Evolutionary conservation across 768 basidiomycete genomes (phyloP), one percentile per base, ranked within the genome.

Genomic region (Tylopilus rubrobrunneus): DNA sequence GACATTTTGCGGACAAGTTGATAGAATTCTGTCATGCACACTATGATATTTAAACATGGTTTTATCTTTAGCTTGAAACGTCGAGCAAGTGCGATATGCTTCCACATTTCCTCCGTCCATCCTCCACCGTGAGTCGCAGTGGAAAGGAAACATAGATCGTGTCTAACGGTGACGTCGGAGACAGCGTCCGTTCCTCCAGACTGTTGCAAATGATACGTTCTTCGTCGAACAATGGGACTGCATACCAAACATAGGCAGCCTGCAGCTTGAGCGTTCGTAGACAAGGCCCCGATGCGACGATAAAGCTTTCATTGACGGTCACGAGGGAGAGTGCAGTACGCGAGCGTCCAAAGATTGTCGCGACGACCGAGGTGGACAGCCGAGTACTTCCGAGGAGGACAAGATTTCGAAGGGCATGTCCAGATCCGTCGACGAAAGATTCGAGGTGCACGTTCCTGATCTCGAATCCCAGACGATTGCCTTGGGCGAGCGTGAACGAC

Each of bases 251-350:
- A 45, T 72, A 68, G 25, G 59, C 64, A n/a, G 75, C 55, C 29
- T 68, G 62, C 10, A 76, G 48, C 56, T 74, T 78, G 51, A 78
- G 49, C 7, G 69, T 67, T 10, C n/a, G 25, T 7, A 73, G 48
- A 12, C 51, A 63, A 14, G 56, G 57, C 8, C 71, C 69, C 11
- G 77, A 43, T 1, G 65, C 59, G 14, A 51, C 46, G 27, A 75
- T 55, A 50, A 75, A 73, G 45, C 70, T 62, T 28, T 55, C 73
- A 23, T 65, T 62, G 7, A 72, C 70, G 8, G 72, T 74, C 34
- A 71, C 58, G 21, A 72, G 55, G 2, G 67, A 68, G 23, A 77
- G 59, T 1, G 72, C 71, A 43, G 49, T 72, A 71, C 49, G 71
- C 66, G 23, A 76, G 62, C 25, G 36, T 47, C 0, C 58, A 55